Conservation (phyloP, 495 filamentous ascomycete species). For the Aspergillus haitiensis region DNA sequence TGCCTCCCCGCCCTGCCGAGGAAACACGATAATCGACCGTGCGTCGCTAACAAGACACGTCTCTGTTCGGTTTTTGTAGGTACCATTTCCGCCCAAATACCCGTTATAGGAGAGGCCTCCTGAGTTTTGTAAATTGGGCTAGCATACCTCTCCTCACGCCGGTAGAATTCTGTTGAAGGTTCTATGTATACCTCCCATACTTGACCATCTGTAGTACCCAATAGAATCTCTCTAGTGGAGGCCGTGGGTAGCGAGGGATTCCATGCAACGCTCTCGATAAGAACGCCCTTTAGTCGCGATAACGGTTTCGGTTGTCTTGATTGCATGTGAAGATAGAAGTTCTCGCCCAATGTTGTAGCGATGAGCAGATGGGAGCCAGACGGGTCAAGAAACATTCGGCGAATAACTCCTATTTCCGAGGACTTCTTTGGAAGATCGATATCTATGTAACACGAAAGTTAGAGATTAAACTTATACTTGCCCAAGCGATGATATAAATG, state of each 20-base stretch:
- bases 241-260: constrained; percentile 95
- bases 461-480: constrained; percentile 66
- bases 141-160: constrained; percentile 89
- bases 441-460: constrained; percentile 74
- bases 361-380: constrained; percentile 93
- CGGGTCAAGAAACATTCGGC: constrained; percentile 94
- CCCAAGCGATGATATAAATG: neutral
- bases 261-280: constrained; percentile 90
- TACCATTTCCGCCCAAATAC: constrained; percentile 75
- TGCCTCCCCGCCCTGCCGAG: constrained; percentile 69
- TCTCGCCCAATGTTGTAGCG: constrained; percentile 86
- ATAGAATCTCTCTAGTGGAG: constrained; percentile 90
- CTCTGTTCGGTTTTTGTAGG: constrained; percentile 65
- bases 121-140: constrained; percentile 74
- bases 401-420: constrained; percentile 85
- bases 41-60: constrained; percentile 75
- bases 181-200: constrained; percentile 97
- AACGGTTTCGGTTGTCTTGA: constrained; percentile 82
- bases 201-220: constrained; percentile 88
- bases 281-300: constrained; percentile 78
- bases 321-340: constrained; percentile 96
- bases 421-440: constrained; percentile 95
- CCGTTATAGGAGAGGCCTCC: constrained; percentile 75
- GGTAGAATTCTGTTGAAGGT: constrained; percentile 87
- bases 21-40: constrained; percentile 72